Conservation (phyloP, 768 basidiomycete genomes). For the Coprinopsis strossmayeri region DNA sequence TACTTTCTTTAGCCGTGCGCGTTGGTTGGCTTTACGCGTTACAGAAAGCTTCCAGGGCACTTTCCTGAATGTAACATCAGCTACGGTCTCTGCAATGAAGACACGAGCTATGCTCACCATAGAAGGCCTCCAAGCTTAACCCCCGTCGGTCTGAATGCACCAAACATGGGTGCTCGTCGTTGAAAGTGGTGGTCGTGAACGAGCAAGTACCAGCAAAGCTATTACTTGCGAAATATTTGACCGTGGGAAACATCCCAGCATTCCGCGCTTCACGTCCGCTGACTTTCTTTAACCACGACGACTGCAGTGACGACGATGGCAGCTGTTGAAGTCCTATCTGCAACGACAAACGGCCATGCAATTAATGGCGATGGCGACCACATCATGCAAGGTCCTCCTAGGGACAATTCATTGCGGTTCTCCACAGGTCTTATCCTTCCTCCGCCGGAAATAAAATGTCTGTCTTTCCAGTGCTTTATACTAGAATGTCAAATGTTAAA, state of each 20-base stretch:
- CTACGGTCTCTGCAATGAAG: not conserved
- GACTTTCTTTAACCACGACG: constrained; percentile 12
- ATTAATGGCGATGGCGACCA: constrained; percentile 34
- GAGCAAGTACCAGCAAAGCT: constrained; percentile 2
- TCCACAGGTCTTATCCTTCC: constrained; percentile 88
- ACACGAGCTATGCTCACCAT: constrained; percentile 48
- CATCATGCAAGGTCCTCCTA: constrained; percentile 30
- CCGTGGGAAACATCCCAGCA: constrained; percentile 22
- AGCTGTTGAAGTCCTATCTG: constrained; percentile 23
- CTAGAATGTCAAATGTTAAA: not conserved
- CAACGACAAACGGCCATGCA: constrained; percentile 30
- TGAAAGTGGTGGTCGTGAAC: constrained; percentile 4
- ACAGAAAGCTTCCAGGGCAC: constrained; percentile 87
- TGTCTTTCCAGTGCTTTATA: constrained; percentile 17
- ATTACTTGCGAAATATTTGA: constrained; percentile 17
- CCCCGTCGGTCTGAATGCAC: constrained; percentile 71
- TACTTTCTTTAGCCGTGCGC: constrained; percentile 84
- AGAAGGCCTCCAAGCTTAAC: constrained; percentile 72
- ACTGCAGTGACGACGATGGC: constrained; percentile 34
- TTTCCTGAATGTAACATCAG: constrained; percentile 56
- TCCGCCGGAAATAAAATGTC: constrained; percentile 92
- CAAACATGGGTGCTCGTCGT: constrained; percentile 56
- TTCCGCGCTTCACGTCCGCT: constrained; percentile 2
- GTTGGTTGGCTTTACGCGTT: constrained; percentile 89
- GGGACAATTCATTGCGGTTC: constrained; percentile 42